A percentile compares a stretch with the other conserved stretches of the same genome.
Evolutionary conservation across 805 yeast genomes (phyloP).

Genomic region (Saccharomyces eubayanus): DNA sequence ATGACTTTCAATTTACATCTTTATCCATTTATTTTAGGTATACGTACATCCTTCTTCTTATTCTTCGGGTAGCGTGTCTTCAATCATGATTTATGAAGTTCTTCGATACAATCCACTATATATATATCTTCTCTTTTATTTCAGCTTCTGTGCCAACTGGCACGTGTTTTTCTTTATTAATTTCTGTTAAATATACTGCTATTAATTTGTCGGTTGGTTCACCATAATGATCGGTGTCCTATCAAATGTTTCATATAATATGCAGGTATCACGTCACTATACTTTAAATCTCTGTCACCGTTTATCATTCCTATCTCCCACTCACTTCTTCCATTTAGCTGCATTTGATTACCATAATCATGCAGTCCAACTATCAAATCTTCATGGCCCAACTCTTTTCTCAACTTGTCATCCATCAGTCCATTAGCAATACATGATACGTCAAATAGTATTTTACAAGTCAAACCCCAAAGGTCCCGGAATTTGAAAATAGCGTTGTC

Average conservation of each 20-base stretch:
- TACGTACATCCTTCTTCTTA: neutral
- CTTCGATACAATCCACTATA: neutral
- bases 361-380: constrained; percentile 52
- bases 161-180: neutral
- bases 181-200: neutral
- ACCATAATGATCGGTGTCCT: neutral
- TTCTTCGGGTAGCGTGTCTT: neutral
- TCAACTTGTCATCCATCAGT: constrained; percentile 20
- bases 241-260: constrained; percentile 6
- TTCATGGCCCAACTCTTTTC: constrained; percentile 44
- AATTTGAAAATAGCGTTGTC: constrained; percentile 29
- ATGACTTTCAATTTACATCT: neutral
- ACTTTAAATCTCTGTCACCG: constrained; percentile 23
- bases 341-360: constrained; percentile 49
- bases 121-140: neutral
- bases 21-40: neutral
- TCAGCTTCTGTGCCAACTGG: neutral
- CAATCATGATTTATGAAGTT: neutral
- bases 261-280: constrained; percentile 30
- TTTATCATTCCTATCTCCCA: constrained; percentile 50
- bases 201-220: neutral
- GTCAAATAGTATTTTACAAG: constrained; percentile 73
- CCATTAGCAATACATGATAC: constrained; percentile 47
- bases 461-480: constrained; percentile 75
- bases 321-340: constrained; percentile 36